Percentiles rank a stretch among this genome's conserved stretches.
Evolutionary conservation across 768 basidiomycete species (phyloP).

Genomic region (Tricholoma bakamatsutake): DNA sequence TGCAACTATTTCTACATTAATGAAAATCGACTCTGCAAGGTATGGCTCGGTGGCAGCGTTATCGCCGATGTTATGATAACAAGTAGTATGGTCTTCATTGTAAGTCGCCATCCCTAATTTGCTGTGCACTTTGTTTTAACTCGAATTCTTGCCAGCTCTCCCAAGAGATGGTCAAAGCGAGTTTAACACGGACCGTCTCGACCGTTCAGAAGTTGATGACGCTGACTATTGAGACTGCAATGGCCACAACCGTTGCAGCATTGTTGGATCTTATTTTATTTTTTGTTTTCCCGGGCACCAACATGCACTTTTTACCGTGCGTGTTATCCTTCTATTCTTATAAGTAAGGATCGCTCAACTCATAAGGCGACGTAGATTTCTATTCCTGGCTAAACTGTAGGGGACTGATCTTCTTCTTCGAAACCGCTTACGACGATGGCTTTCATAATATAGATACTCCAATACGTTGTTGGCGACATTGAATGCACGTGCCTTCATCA

Average conservation of each 20-base stretch:
- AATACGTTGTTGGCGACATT: conserved; percentile 7
- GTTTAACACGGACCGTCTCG: background rate
- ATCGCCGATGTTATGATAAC: conserved; percentile 11
- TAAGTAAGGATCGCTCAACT: too few relatives aligned
- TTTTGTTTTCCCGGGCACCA: too few relatives aligned
- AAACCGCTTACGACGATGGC: background rate
- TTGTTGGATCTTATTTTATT: background rate
- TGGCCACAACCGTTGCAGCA: too few relatives aligned
- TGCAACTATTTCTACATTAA: background rate
- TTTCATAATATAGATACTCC: conserved; percentile 2
- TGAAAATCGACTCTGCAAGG: conserved; percentile 5
- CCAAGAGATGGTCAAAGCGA: background rate
- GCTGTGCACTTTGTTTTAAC: background rate
- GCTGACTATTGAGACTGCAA: too few relatives aligned
- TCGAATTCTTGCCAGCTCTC: background rate
- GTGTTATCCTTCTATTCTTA: too few relatives aligned
- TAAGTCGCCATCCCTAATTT: background rate
- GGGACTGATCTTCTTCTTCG: background rate
- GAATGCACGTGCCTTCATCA: conserved; percentile 9
- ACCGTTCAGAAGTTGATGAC: conserved; percentile 5
- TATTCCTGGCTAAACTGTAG: background rate
- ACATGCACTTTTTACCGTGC: too few relatives aligned
- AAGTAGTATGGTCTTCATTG: conserved; percentile 9
- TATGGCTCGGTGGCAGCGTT: conserved; percentile 8
- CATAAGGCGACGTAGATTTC: background rate